A percentile compares a stretch with the other conserved stretches of the same genome.
Conservation (phyloP, 768 basidiomycete species). For the Russula emetica region DNA sequence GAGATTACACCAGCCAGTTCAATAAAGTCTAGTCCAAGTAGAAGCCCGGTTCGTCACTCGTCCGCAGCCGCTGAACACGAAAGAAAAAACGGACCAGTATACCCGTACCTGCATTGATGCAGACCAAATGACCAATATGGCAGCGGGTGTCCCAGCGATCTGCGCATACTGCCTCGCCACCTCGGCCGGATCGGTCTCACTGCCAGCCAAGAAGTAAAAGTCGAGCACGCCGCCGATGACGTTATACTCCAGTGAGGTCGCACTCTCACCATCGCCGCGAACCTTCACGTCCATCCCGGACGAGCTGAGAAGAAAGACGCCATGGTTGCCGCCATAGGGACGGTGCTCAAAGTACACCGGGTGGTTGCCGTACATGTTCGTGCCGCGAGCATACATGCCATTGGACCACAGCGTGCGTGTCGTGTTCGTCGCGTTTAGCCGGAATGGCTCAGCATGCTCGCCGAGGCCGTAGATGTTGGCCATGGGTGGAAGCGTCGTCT, state of each 20-base stretch:
- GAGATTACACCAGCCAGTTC: conserved; percentile 59
- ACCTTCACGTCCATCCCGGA: conserved; percentile 79
- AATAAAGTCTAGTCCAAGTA: conserved; percentile 46
- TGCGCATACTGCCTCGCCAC: conserved; percentile 67
- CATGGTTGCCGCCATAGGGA: conserved; percentile 56
- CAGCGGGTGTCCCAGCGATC: conserved; percentile 61
- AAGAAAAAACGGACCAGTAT: conserved; percentile 42
- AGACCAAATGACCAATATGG: conserved; percentile 71
- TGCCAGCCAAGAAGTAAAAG: conserved; percentile 74
- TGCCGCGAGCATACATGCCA: conserved; percentile 53
- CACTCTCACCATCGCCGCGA: conserved; percentile 29
- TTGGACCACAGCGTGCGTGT: conserved; percentile 58
- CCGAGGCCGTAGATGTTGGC: conserved; percentile 78
- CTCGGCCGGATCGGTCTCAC: conserved; percentile 50
- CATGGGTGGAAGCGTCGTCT: conserved; percentile 52
- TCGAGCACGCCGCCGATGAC: conserved; percentile 74
- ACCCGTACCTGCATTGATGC: conserved; percentile 72
- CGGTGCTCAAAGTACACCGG: conserved; percentile 71
- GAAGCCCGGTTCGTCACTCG: not conserved
- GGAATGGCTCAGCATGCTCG: conserved; percentile 64
- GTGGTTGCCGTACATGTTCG: conserved; percentile 67
- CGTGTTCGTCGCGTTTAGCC: conserved; percentile 43
- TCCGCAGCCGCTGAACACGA: not conserved
- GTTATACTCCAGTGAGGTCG: conserved; percentile 61
- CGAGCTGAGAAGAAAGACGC: conserved; percentile 63